Evolutionary conservation across 108 stramenopile genomes (phyloP), one percentile per base, ranked within the genome.

Genomic region (Cyclotella kingstonii): DNA sequence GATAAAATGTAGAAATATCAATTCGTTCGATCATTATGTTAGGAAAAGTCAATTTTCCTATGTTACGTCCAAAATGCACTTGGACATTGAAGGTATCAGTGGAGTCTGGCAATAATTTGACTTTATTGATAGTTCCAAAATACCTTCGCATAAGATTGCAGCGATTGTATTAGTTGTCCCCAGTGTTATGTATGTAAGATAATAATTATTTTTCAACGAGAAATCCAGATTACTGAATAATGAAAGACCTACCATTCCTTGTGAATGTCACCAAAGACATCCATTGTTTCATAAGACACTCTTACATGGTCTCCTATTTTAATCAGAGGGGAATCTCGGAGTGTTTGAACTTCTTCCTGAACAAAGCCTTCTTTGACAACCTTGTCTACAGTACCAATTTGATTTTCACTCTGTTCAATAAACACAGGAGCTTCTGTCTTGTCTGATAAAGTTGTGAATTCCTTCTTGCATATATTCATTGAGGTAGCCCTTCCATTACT

Each of bases 41-140:
- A 0, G 19, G 66, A 40, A 58, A 58, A 31, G 38, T 50, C 60
- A 27, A 62, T 27, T 36, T 49, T 62, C 21, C 14, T 50, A 11
- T 14, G 21, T 27, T 28, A 11, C n/a, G 12, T 28, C 49, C 11
- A 11, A 21, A 50, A 50, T 7, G 5, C 27, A 21, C 5, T 26
- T 26, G 6, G 5, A 26, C 5, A 50, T 50, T 50, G 14, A 21
- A 21, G 3, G 21, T 5, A 5, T 22, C 21, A 3, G 8, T 21
- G 49, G 21, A 28, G 4, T 21, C 49, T 50, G 49, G 26, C 11
- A 44, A n/a, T 15, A 5, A 26, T 27, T 12, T 27, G 5, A 41
- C 28, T 2, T 15, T 8, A 19, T 2, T 46, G 41, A 60, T 44
- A 5, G 14, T 60, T 47, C 59, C 59, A 31, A 46, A 60, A 50